Base-by-base conservation (phyloP, 2,329 filamentous ascomycete genomes). In the Monilinia fructigena region DNA sequence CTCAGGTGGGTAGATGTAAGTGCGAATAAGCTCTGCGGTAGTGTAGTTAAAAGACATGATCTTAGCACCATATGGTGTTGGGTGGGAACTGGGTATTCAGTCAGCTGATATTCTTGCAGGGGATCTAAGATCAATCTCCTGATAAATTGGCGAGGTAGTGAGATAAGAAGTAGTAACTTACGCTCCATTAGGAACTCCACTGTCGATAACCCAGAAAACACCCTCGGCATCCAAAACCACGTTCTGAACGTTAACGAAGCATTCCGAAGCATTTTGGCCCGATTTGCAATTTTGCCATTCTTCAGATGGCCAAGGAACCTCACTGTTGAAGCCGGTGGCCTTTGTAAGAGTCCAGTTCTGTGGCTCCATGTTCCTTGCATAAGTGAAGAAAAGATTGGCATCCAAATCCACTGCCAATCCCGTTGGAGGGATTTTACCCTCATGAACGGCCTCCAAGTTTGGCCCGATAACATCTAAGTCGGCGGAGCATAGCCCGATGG, bases 391-490 rank as follows among this genome's bases (percentile, higher is more conserved):
- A 3, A 60, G 47, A 3, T 50, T 60, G 58, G 45, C 28, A 8
- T 50, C 45, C 10, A n/a, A 18, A 38, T 60, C 45, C 14, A 60
- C 31, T 3, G 45, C 58, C 47, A 60, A 11, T 50, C 58, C 45
- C 1, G 58, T 60, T 0, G 58, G 58, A 60, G 58, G 45, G 2
- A 45, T 31, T 2, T 38, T 47, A 38, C 48, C 35, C 14, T 60
- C 45, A 20, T 60, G 58, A 38, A 60, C 45, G 14, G 28, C 45
- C 38, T 60, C 28, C 31, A 60, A 60, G 8, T 48, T 47, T 12
- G 31, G 28, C 16, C 58, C 58, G 28, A 60, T 50, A 16, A 60
- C 58, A 50, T 60, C 58, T 18, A 60, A 50, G 50, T 50, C 58
- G 7, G 28, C 58, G 4, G 58, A 38, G 18, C 45, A 60, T 50